Evolutionary conservation across 2,329 filamentous ascomycete genomes (phyloP).

Genomic region (Anthostomella pinea): DNA sequence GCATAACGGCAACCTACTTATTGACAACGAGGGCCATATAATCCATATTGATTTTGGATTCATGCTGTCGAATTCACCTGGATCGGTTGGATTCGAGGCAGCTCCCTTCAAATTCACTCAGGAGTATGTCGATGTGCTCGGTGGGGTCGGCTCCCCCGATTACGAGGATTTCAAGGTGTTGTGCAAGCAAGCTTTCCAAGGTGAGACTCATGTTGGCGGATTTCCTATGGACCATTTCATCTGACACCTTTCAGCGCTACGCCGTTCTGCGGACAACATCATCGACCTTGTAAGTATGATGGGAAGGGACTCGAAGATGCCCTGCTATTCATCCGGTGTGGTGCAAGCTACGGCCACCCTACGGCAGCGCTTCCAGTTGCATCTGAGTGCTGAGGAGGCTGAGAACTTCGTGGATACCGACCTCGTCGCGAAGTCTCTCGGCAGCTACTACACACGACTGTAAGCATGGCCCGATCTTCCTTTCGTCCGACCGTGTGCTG

Average conservation of each 20-base stretch:
- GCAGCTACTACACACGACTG: slow-evolving; percentile 85
- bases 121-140: slow-evolving; percentile 81
- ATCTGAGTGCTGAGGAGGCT: slow-evolving; percentile 78
- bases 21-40: slow-evolving; percentile 82
- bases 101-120: slow-evolving; percentile 84
- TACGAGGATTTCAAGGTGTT: slow-evolving; percentile 74
- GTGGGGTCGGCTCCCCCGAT: slow-evolving; percentile 66
- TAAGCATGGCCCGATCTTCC: slow-evolving; percentile 42
- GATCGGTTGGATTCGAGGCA: slow-evolving; percentile 80
- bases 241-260: slow-evolving; percentile 53
- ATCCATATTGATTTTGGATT: slow-evolving; percentile 90
- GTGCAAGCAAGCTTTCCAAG: slow-evolving; percentile 82
- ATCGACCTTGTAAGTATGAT: slow-evolving; percentile 82
- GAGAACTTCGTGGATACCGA: slow-evolving; percentile 79
- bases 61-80: slow-evolving; percentile 84
- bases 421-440: slow-evolving; percentile 74
- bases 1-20: slow-evolving; percentile 82
- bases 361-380: slow-evolving; percentile 74
- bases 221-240: background rate
- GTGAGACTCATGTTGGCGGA: slow-evolving; percentile 37
- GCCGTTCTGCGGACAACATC: slow-evolving; percentile 75
- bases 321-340: slow-evolving; percentile 75
- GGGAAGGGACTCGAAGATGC: slow-evolving; percentile 81
- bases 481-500: slow-evolving; percentile 9
- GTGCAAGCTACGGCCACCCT: slow-evolving; percentile 66